Conservation (phyloP, 2,329 filamentous ascomycete genomes). For the Phoma sp. region DNA sequence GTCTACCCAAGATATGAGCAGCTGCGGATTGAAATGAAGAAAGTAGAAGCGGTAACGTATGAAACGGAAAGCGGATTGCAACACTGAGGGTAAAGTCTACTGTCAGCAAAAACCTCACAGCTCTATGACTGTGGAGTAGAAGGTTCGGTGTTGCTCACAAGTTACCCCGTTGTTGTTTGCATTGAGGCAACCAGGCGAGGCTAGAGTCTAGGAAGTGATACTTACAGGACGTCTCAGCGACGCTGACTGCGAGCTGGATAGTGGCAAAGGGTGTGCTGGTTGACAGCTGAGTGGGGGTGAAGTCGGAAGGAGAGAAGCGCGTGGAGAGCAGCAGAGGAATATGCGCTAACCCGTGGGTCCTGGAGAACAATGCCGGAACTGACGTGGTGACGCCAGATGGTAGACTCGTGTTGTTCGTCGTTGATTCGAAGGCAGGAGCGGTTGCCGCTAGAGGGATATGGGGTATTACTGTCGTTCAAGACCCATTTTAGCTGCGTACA, state of each 20-base stretch:
- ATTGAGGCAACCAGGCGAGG: no score
- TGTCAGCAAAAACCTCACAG: not conserved
- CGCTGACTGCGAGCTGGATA: not conserved
- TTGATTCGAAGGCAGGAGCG: constrained; percentile 26
- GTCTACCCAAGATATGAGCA: no score
- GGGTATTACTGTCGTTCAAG: constrained; percentile 39
- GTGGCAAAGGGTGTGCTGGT: not conserved
- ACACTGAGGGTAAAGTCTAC: not conserved
- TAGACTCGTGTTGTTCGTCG: constrained; percentile 21
- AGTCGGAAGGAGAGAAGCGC: not conserved
- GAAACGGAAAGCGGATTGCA: not conserved
- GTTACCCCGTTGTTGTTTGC: no score
- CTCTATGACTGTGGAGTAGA: not conserved
- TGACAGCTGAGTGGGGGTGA: constrained; percentile 1
- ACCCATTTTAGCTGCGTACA: constrained; percentile 30
- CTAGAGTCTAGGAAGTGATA: no score
- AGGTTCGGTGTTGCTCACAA: not conserved
- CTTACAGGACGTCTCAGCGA: constrained; percentile 1
- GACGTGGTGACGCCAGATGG: constrained; percentile 27
- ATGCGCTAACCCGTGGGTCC: constrained; percentile 9
- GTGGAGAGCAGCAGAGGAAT: constrained; percentile 14
- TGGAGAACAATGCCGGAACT: constrained; percentile 10
- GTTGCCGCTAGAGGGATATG: constrained; percentile 25
- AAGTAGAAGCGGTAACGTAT: not conserved
- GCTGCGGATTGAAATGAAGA: not conserved